These are phyloP conservation scores for Epichloe bromicola DNA, from an alignment of 2,329 filamentous ascomycete genomes.

Conservation along the genomic window DNA sequence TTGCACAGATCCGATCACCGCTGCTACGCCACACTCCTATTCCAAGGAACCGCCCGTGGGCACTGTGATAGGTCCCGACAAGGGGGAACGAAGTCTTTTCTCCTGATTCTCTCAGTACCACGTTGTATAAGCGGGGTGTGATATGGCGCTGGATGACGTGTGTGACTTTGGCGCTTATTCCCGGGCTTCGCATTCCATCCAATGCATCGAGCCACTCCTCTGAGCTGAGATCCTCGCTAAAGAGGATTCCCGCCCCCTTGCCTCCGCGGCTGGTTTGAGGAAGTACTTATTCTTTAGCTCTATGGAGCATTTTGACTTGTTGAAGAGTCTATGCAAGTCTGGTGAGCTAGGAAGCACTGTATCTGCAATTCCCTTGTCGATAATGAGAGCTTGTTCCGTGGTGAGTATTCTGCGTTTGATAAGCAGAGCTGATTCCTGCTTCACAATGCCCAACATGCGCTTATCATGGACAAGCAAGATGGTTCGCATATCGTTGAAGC, in stretches of 20 bases:
- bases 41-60: no score
- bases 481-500: slow-evolving; percentile 28
- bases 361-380: slow-evolving; percentile 19
- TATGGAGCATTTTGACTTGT: slow-evolving; percentile 5
- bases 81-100: no score
- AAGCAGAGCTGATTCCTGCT: slow-evolving; percentile 19
- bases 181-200: slow-evolving; percentile 5
- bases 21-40: no score
- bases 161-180: slow-evolving; percentile 3
- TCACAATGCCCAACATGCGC: slow-evolving; percentile 27
- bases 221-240: slow-evolving; percentile 21
- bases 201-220: slow-evolving; percentile 18
- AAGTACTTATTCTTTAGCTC: slow-evolving; percentile 17
- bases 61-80: no score
- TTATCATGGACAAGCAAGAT: slow-evolving; percentile 29
- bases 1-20: no score
- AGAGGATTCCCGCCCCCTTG: slow-evolving; percentile 26
- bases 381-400: slow-evolving; percentile 11
- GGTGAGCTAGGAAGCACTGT: slow-evolving; percentile 20
- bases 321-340: slow-evolving; percentile 12
- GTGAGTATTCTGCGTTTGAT: slow-evolving; percentile 15
- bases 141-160: slow-evolving; percentile 21
- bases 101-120: slow-evolving; percentile 4
- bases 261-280: slow-evolving; percentile 25
- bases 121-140: slow-evolving; percentile 17